Base-by-base conservation (phyloP, 2,329 filamentous ascomycete species). In the Aspergillus aculeatinus region DNA sequence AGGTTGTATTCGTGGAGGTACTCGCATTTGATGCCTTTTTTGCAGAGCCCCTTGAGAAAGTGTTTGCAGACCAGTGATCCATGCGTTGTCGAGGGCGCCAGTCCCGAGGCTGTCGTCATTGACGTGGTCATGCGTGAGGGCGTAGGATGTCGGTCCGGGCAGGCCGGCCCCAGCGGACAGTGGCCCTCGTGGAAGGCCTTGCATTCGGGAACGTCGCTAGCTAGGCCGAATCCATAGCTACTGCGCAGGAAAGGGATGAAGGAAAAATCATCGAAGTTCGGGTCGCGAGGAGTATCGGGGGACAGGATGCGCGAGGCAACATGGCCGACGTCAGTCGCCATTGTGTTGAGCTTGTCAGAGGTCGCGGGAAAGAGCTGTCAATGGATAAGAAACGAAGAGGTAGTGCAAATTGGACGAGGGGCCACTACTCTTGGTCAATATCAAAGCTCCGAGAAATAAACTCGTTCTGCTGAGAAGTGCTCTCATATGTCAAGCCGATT, bases 1-100 rank as follows among this genome's bases (percentile, higher is more conserved):
- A 99, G 85, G 79, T 99, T 98, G 82, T 97, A 99, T 79, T 98
- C 95, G 83, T 99, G 95, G 52, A 98, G 83, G 72, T 98, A 99
- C 81, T 99, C 95, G 87, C 95, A 99, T 67, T 88, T 87, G 73
- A 97, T 89, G 70, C 94, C 95, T 79, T 98, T 98, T 75, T 99
- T 99, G 83, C 95, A 99, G 21, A 99, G 86, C 0, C 93, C 94
- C 65, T 96, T 91, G 72, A 98, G 87, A 88, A 95, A 98, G 83
- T 98, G 95, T 81, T 99, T 99, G 87, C 95, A 99, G 62, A 99
- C 94, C 16, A 98, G 87, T 54, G 81, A 85, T 31, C 76, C 75
- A 58, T 78, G 75, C 4, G 74, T 77, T 19, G 76, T 75, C 19
- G 77, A 75, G 4, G 77, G 72, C 12, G 75, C 74, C 57, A 77